Evolutionary conservation across 169 alveolate genomes (phyloP).

Genomic region (Cryptosporidium ryanae): DNA sequence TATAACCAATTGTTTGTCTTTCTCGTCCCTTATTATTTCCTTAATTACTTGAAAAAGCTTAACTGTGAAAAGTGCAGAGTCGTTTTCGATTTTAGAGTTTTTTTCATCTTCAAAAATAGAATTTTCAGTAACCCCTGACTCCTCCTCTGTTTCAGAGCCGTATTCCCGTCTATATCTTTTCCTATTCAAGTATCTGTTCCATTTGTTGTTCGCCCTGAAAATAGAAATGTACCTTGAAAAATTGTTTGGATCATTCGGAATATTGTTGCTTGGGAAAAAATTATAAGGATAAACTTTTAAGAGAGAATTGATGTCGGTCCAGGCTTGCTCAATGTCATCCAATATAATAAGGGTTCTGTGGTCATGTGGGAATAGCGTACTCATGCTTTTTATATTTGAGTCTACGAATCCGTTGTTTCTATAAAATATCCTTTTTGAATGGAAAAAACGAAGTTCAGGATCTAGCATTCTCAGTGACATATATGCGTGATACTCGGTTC

Average conservation of each 20-base stretch:
- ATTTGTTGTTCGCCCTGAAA: constrained; percentile 39
- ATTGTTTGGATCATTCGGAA: constrained; percentile 20
- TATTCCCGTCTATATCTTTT: constrained; percentile 44
- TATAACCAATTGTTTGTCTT: constrained; percentile 25
- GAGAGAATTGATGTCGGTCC: constrained; percentile 57
- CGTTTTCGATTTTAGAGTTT: background rate
- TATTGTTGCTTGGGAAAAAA: constrained; percentile 34
- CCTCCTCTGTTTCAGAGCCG: background rate
- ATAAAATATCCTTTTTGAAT: constrained; percentile 59
- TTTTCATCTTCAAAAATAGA: background rate
- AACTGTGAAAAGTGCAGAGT: background rate
- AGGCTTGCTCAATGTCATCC: constrained; percentile 72
- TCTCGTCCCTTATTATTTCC: constrained; percentile 23
- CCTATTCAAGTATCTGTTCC: constrained; percentile 10
- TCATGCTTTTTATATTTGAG: constrained; percentile 20
- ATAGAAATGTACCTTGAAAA: constrained; percentile 51
- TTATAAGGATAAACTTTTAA: constrained; percentile 63
- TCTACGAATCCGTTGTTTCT: constrained; percentile 62
- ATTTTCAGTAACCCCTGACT: background rate
- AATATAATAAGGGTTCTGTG: constrained; percentile 52
- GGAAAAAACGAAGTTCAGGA: constrained; percentile 77
- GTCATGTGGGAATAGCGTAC: constrained; percentile 63
- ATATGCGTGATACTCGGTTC: constrained; percentile 85
- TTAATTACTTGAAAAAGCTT: background rate
- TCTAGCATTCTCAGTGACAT: constrained; percentile 83